Percentiles rank a stretch among this genome's conserved stretches.
These are phyloP conservation scores for Prunus fruticosa DNA, from an alignment of 306 rosid species.

Conservation along the genomic window DNA sequence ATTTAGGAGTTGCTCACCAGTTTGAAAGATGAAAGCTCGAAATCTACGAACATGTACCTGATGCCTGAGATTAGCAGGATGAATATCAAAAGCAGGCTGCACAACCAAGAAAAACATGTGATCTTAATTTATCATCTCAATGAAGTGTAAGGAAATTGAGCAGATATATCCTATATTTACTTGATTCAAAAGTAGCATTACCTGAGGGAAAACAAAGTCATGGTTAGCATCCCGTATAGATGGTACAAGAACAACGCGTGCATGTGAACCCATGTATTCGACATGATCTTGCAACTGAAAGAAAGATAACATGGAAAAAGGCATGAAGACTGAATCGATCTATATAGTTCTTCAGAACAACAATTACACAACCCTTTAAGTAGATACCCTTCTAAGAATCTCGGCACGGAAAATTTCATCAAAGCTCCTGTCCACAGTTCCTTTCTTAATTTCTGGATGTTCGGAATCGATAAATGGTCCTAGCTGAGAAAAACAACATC, in stretches of 20 bases:
- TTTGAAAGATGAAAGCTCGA: constrained; percentile 22
- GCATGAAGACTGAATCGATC: constrained; percentile 3
- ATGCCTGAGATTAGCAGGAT: constrained; percentile 51
- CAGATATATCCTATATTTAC: constrained; percentile 4
- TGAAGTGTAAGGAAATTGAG: constrained; percentile 11
- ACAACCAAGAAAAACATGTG: constrained; percentile 15
- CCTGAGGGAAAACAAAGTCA: constrained; percentile 93
- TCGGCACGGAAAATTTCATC: constrained; percentile 74
- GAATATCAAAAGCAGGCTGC: constrained; percentile 84
- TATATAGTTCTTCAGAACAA: neutral
- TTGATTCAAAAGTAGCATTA: constrained; percentile 29
- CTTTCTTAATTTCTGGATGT: constrained; percentile 82
- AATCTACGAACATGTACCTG: constrained; percentile 54
- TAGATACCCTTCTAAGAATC: constrained; percentile 68
- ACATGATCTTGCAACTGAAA: constrained; percentile 73
- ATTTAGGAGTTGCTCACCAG: neutral
- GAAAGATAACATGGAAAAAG: constrained; percentile 13
- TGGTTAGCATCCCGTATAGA: constrained; percentile 87
- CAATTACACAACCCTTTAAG: neutral
- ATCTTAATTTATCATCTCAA: neutral
- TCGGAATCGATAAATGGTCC: constrained; percentile 95
- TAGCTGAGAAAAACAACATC: constrained; percentile 47
- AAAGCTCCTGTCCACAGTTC: constrained; percentile 63
- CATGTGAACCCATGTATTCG: constrained; percentile 61
- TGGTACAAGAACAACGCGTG: constrained; percentile 76